These are phyloP conservation scores for Rhododendron vialii DNA, from an alignment of 148 eudicot genomes.

Conservation along the genomic window DNA sequence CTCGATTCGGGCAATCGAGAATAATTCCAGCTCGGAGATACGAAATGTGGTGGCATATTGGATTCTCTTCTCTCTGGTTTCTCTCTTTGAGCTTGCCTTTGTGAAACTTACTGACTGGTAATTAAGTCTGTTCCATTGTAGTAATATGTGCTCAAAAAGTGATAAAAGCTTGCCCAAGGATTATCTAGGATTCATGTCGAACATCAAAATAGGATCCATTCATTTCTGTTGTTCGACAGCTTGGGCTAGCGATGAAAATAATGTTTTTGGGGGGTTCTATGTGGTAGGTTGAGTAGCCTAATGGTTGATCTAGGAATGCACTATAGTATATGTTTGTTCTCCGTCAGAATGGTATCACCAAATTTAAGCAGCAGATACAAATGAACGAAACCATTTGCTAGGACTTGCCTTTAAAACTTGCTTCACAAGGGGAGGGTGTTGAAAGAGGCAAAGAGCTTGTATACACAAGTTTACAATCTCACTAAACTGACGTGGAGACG, in stretches of 20 bases:
- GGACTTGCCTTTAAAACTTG: no score
- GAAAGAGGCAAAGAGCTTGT: no score
- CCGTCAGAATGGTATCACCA: no score
- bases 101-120: conserved; percentile 5
- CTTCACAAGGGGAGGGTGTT: no score
- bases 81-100: conserved; percentile 10
- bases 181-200: background rate
- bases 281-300: background rate
- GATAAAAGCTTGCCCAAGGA: background rate
- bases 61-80: conserved; percentile 12
- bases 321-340: no score
- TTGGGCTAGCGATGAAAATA: background rate
- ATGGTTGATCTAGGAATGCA: background rate
- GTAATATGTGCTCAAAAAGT: background rate
- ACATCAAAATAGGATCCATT: background rate
- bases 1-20: conserved; percentile 6
- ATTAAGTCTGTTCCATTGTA: background rate
- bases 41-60: conserved; percentile 11
- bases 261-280: background rate
- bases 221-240: background rate
- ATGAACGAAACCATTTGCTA: no score
- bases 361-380: no score
- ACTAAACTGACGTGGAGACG: background rate
- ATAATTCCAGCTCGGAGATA: background rate
- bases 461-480: no score